phyloP scores from a whole-genome alignment of 2,329 filamentous ascomycete species.

The Botrytis deweyae region DNA sequence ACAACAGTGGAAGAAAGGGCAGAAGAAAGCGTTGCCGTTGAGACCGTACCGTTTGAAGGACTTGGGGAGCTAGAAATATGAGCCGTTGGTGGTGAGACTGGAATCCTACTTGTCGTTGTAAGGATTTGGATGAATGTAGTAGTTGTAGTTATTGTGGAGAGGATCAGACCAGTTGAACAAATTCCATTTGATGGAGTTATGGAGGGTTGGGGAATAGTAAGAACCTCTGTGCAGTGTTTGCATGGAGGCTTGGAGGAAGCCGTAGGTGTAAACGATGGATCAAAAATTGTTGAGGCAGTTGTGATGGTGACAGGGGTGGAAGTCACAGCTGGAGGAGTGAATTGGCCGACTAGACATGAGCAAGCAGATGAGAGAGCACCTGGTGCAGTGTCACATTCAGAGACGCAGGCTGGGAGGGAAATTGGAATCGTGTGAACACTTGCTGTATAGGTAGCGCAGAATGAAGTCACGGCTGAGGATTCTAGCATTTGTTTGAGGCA shows the following conservation, averaged over 20 bases:
- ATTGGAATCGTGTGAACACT: neutral
- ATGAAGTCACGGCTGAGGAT: neutral
- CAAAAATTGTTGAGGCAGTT: neutral
- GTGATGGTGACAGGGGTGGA: neutral
- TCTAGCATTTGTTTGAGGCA: neutral
- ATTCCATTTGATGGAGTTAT: neutral
- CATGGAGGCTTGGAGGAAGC: neutral
- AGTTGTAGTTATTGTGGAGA: constrained; percentile 12
- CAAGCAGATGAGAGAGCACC: neutral
- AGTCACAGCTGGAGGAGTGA: neutral
- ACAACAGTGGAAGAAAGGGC: neutral
- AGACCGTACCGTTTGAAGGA: neutral
- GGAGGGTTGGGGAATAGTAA: neutral
- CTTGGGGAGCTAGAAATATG: neutral
- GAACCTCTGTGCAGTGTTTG: neutral
- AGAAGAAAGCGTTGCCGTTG: neutral
- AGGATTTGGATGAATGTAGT: constrained; percentile 12
- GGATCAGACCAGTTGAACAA: neutral
- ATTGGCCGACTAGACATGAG: neutral
- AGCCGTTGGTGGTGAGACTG: neutral
- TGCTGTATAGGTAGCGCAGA: neutral
- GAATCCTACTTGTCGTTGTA: neutral
- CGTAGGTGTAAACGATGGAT: neutral
- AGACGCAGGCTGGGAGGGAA: neutral
- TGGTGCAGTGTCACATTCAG: neutral